Conservation (phyloP, 1,139 yeast genomes). For the Blastobotrys illinoisensis region DNA sequence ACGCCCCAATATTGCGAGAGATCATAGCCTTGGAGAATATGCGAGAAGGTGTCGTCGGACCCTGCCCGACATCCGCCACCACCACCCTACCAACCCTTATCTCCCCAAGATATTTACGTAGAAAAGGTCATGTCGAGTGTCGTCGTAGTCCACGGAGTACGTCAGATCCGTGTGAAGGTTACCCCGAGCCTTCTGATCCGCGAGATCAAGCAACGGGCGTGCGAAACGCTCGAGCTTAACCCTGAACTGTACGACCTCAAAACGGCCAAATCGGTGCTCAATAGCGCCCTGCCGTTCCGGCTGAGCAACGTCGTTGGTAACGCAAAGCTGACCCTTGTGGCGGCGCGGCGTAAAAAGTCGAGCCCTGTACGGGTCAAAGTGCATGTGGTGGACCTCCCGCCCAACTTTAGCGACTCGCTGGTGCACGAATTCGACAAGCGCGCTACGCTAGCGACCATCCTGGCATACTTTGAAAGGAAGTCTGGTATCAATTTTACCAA, state of each 20-base stretch:
- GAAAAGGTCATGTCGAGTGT: conserved; percentile 12
- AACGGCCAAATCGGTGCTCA: conserved; percentile 14
- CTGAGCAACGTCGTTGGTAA: conserved; percentile 26
- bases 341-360: conserved; percentile 12
- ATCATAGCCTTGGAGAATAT: neutral
- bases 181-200: conserved; percentile 25
- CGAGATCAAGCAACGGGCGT: conserved; percentile 26
- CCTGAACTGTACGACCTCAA: conserved; percentile 19
- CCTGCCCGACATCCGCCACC: neutral
- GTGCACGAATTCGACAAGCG: conserved; percentile 18
- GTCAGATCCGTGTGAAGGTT: conserved; percentile 23
- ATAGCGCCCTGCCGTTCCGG: conserved; percentile 26
- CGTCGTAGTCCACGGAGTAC: conserved; percentile 18
- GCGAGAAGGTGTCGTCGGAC: conserved; percentile 1
- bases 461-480: conserved; percentile 22
- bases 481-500: conserved; percentile 27
- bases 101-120: too few species aligned
- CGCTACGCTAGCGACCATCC: conserved; percentile 24
- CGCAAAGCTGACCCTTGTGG: conserved; percentile 26
- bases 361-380: conserved; percentile 22
- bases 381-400: conserved; percentile 19
- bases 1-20: neutral
- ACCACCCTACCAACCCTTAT: neutral
- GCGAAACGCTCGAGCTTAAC: conserved; percentile 20
- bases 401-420: conserved; percentile 7